Conservation (phyloP, 805 yeast genomes). For the Kluyveromyces starmeri region DNA sequence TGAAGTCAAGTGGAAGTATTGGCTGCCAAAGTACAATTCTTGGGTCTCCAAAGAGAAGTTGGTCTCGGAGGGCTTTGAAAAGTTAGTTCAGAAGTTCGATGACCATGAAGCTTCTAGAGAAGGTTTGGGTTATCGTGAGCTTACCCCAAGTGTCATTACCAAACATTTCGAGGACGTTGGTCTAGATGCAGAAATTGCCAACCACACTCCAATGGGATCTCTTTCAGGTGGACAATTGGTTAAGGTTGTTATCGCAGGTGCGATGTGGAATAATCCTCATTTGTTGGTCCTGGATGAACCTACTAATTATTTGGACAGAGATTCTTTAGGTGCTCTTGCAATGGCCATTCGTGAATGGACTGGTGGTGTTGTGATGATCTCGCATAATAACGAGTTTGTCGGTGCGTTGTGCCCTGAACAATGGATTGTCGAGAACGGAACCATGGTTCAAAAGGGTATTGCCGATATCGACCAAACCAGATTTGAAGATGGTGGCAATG, state of each 20-base stretch:
- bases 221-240: slow-evolving; percentile 97
- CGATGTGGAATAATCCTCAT: slow-evolving; percentile 99
- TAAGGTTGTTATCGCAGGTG: slow-evolving; percentile 97
- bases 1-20: slow-evolving; percentile 87
- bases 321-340: slow-evolving; percentile 94
- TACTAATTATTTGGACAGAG: slow-evolving; percentile 95
- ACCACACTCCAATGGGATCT: slow-evolving; percentile 94
- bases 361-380: slow-evolving; percentile 98
- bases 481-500: slow-evolving; percentile 70
- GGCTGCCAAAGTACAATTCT: slow-evolving; percentile 88
- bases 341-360: slow-evolving; percentile 96
- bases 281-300: slow-evolving; percentile 95
- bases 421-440: slow-evolving; percentile 94
- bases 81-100: slow-evolving; percentile 91
- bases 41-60: slow-evolving; percentile 84
- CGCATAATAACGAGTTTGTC: slow-evolving; percentile 94
- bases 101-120: slow-evolving; percentile 99
- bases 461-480: slow-evolving; percentile 65
- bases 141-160: slow-evolving; percentile 84
- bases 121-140: slow-evolving; percentile 96
- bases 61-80: slow-evolving; percentile 76
- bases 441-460: slow-evolving; percentile 74
- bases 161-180: slow-evolving; percentile 97
- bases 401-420: slow-evolving; percentile 98
- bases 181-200: slow-evolving; percentile 95